Evolutionary conservation across 768 basidiomycete species (phyloP), one percentile per base, ranked within the genome.

Genomic region (Mycena maculata): DNA sequence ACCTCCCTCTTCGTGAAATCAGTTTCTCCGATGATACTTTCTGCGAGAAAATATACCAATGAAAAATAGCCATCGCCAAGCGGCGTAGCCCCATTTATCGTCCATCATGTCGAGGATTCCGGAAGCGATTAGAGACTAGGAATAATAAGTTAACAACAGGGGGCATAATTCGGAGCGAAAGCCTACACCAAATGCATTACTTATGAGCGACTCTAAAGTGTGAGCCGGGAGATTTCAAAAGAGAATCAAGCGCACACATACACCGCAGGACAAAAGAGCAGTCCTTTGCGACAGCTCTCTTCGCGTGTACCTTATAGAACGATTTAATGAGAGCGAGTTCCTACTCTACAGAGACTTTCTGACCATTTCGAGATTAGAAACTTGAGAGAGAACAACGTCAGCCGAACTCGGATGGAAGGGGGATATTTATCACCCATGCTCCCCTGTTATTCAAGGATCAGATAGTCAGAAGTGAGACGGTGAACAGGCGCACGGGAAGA

Each of bases 11-110:
- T 57, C 27, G n/a, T 5, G 8, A 10, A 33, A 23, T 64, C 38
- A 68, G 58, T 22, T 48, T 41, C 15, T 18, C n/a, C 4, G 45
- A 42, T 36, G 47, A 8, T n/a, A 27, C 30, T 33, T 28, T 23
- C 36, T 23, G 30, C 27, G 7, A 31, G 3, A 36, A n/a, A 33
- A 28, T 44, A 42, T 62, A 65, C 68, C 90, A 33, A 91, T 82
- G 71, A 83, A 91, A 79, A 92, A 92, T 16, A 92, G 80, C 90
- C 91, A 93, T 83, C 90, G 81, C 93, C 93, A 95, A 0, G 90
- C 91, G 12, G 90, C 83, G 63, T 86, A 81, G 0, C 92, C 93
- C 18, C 88, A 79, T 60, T 82, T 83, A 8, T 89, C 90, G 41
- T 93, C 85, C 90, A 94, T 92, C 15, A 81, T 79, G 69, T 86